Base-by-base conservation (phyloP, 768 basidiomycete genomes). In the Lentinula guzmanii region DNA sequence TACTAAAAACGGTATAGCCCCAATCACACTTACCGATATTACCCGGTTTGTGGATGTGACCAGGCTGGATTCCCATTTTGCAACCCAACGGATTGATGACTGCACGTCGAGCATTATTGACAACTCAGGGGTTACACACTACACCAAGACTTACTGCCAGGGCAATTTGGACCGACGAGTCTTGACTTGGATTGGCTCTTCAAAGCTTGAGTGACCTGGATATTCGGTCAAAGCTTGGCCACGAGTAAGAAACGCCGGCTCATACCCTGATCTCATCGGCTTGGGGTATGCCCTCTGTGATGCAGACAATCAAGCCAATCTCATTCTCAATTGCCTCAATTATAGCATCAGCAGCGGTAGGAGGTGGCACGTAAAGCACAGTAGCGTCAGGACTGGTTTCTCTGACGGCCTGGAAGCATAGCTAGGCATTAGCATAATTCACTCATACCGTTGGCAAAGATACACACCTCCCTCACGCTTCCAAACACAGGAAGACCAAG, bases 11-110 rank as follows among this genome's bases (percentile, higher is more conserved):
- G 53, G 31, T 50, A 58, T 34, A 53, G 24, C 54, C 24, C 13
- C 39, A 24, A 24, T 5, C 18, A 43, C 13, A 43, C 83, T 37
- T 67, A 91, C 95, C 96, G 67, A 99, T 96, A 67, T 91, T 93
- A 58, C 97, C 97, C 60, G 96, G 95, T 67, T 75, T 93, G 79
- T 98, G 97, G 68, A 99, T 98, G 72, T 97, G 94, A 31, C 95
- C 97, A 11, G 97, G 97, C 70, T 93, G 91, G 70, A 99, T 99
- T 62, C 97, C 97, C 87, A 99, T 98, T 81, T 98, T 98, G 82
- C 97, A 99, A 21, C 96, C 96, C 43, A 90, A 80, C 16, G 96
- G 95, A 70, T 96, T 95, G 70, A 98, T 98, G 69, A 99, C 88
- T 82, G 28, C n/a, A 31, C 61, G 31, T 54, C 46, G 18, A 33